These are phyloP conservation scores for Fraxinus pennsylvanica DNA, from an alignment of 257 asterid genomes.

Conservation along the genomic window DNA sequence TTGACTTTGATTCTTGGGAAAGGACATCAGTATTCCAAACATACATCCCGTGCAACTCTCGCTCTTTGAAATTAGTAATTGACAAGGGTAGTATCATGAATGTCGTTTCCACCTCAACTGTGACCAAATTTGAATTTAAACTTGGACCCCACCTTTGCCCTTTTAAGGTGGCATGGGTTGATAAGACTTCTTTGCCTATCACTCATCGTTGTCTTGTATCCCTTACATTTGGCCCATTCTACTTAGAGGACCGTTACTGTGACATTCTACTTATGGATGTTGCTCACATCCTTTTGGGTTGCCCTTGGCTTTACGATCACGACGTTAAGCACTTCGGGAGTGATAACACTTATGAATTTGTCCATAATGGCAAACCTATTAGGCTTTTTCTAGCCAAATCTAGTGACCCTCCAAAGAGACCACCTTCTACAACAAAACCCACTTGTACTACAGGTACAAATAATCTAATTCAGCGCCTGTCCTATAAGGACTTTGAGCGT, in stretches of 20 bases:
- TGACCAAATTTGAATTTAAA: background rate
- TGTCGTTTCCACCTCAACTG: background rate
- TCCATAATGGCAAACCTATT: too few species aligned
- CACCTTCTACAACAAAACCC: too few species aligned
- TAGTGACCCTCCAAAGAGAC: background rate
- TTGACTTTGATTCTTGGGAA: too few species aligned
- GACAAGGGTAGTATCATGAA: background rate
- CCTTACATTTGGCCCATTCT: background rate
- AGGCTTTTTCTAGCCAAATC: background rate
- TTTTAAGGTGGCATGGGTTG: background rate
- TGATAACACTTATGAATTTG: too few species aligned
- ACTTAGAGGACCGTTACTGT: too few species aligned
- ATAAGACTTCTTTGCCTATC: background rate
- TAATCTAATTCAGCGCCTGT: too few species aligned
- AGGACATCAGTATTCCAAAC: background rate
- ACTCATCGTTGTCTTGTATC: background rate
- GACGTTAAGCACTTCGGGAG: too few species aligned
- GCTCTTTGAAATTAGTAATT: too few species aligned
- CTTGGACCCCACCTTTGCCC: background rate
- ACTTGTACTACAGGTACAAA: background rate
- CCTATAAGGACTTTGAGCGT: background rate
- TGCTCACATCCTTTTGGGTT: too few species aligned
- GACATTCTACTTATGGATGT: too few species aligned
- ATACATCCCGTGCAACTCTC: background rate
- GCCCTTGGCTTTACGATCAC: too few species aligned